These are phyloP conservation scores for Monilinia aucupariae DNA, from an alignment of 2,329 filamentous ascomycete genomes.

Conservation along the genomic window DNA sequence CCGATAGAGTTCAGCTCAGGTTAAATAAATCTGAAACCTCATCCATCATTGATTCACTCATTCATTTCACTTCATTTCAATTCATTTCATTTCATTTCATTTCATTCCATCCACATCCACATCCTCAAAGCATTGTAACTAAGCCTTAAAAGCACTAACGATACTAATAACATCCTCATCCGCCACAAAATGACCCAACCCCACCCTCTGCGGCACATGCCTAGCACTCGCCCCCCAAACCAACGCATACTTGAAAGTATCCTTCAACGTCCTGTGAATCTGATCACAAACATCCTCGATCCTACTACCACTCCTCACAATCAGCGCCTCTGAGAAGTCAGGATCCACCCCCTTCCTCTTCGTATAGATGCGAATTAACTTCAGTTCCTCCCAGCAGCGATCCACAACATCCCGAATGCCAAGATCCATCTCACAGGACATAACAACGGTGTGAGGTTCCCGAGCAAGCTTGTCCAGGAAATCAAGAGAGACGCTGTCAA, in stretches of 20 bases:
- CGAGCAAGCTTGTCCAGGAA: constrained; percentile 88
- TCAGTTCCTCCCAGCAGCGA: constrained; percentile 87
- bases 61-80: constrained; percentile 43
- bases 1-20: no score
- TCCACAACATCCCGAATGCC: constrained; percentile 93
- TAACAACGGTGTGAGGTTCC: constrained; percentile 90
- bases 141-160: constrained; percentile 46
- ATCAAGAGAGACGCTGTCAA: constrained; percentile 89
- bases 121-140: neutral
- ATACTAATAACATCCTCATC: constrained; percentile 67
- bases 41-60: no score
- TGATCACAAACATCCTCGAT: constrained; percentile 97
- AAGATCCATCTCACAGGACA: constrained; percentile 94
- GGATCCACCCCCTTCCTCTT: constrained; percentile 92
- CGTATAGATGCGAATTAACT: constrained; percentile 88
- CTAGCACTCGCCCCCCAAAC: constrained; percentile 97
- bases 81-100: neutral
- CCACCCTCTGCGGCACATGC: constrained; percentile 90
- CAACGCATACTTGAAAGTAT: constrained; percentile 97
- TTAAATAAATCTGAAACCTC: no score
- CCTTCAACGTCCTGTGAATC: constrained; percentile 89
- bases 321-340: constrained; percentile 84
- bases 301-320: constrained; percentile 79
- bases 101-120: constrained; percentile 46
- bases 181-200: constrained; percentile 71